Conservation (phyloP, 2,329 filamentous ascomycete genomes). For the Trichophyton benhamiae region DNA sequence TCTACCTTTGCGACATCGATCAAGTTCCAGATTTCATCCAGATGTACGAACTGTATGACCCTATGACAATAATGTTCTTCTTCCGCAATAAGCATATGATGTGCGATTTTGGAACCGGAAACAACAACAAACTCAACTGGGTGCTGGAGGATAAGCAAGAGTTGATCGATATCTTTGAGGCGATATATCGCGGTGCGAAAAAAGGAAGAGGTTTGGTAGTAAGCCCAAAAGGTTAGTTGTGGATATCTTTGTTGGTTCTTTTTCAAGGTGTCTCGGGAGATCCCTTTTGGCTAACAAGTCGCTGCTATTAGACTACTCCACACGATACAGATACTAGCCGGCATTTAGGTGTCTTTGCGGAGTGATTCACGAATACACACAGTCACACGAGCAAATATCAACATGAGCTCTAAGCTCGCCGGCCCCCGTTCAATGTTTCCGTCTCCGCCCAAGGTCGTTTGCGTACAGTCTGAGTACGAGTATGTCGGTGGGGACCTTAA, state of each 20-base stretch:
- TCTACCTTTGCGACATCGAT: slow-evolving; percentile 85
- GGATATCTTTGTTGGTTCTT: neutral
- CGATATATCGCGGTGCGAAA: slow-evolving; percentile 94
- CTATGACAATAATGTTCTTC: slow-evolving; percentile 94
- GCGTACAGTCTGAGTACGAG: neutral
- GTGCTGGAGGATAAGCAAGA: slow-evolving; percentile 96
- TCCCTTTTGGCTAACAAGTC: neutral
- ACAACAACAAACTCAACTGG: slow-evolving; percentile 98
- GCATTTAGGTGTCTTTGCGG: neutral
- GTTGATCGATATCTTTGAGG: slow-evolving; percentile 96
- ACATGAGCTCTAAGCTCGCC: neutral
- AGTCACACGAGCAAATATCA: neutral
- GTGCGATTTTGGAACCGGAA: slow-evolving; percentile 87
- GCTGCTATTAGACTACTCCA: slow-evolving; percentile 44
- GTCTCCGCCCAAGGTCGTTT: neutral
- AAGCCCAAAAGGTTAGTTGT: slow-evolving; percentile 64
- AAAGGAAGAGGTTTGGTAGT: slow-evolving; percentile 95
- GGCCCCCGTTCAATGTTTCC: neutral
- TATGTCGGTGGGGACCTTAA: neutral
- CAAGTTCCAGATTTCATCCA: slow-evolving; percentile 85
- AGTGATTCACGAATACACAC: neutral
- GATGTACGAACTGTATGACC: slow-evolving; percentile 89
- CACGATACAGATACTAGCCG: slow-evolving; percentile 52
- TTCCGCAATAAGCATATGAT: slow-evolving; percentile 97
- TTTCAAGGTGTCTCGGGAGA: neutral